Evolutionary conservation across 805 yeast species (phyloP).

Genomic region (Kodamaea kaohsiungensis): DNA sequence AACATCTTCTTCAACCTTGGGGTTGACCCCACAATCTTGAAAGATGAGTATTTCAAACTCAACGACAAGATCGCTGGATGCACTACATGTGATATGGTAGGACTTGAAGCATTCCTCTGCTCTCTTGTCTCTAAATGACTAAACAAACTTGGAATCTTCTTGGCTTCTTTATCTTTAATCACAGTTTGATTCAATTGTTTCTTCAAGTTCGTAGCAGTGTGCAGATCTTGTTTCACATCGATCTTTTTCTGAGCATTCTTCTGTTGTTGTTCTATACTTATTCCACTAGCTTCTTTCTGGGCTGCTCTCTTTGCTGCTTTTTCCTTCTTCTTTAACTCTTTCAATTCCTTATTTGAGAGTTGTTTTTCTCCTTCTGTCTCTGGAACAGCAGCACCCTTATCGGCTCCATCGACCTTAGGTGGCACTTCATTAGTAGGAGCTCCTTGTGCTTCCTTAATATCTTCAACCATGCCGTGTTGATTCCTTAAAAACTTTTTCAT

Average conservation of each 20-base stretch:
- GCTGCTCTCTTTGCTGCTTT: conserved; percentile 94
- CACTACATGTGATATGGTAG: conserved; percentile 62
- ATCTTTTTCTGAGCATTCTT: conserved; percentile 43
- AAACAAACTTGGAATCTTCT: conserved; percentile 62
- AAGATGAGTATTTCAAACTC: conserved; percentile 78
- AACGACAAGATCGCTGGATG: conserved; percentile 84
- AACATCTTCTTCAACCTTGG: conserved; percentile 85
- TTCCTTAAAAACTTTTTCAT: neutral
- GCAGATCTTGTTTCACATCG: conserved; percentile 41
- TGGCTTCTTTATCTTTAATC: conserved; percentile 37
- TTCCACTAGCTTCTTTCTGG: conserved; percentile 68
- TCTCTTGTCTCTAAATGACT: conserved; percentile 80
- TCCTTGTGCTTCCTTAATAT: neutral
- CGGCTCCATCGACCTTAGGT: neutral
- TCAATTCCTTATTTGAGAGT: conserved; percentile 76
- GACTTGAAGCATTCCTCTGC: conserved; percentile 62
- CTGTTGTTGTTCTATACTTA: conserved; percentile 47
- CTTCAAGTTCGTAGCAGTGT: conserved; percentile 46
- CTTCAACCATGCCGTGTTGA: neutral
- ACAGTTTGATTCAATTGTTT: conserved; percentile 55
- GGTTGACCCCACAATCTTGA: conserved; percentile 86
- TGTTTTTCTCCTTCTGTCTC: conserved; percentile 12
- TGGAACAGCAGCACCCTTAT: neutral
- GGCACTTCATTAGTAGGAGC: neutral
- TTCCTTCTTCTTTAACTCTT: conserved; percentile 83